Percentiles rank a stretch among this genome's conserved stretches.
Conservation (phyloP, 805 yeast genomes). For the Nakazawaea pomicola region DNA sequence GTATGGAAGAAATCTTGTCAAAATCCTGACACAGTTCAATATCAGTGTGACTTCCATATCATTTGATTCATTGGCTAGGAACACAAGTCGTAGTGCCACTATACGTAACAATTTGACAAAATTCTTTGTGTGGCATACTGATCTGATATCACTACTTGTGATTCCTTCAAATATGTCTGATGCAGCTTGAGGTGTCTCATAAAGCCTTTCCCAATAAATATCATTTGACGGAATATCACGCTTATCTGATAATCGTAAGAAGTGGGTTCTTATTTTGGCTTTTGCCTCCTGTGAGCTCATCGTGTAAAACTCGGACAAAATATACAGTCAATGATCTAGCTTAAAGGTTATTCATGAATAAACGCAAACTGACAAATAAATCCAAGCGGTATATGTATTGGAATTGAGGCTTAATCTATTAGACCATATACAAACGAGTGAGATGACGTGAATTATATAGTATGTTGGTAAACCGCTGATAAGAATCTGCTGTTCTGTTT, state of each 20-base stretch:
- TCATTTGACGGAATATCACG: slow-evolving; percentile 29
- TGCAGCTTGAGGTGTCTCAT: slow-evolving; percentile 45
- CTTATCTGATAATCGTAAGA: slow-evolving; percentile 51
- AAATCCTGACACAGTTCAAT: slow-evolving; percentile 57
- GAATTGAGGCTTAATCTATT: too few relatives aligned
- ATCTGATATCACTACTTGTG: slow-evolving; percentile 51
- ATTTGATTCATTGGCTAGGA: slow-evolving; percentile 7
- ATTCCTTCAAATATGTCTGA: slow-evolving; percentile 56
- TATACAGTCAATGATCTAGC: too few relatives aligned
- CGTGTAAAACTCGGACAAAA: too few relatives aligned
- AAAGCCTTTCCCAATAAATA: slow-evolving; percentile 38
- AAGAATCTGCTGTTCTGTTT: too few relatives aligned
- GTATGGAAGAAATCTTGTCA: slow-evolving; percentile 64
- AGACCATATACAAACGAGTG: too few relatives aligned
- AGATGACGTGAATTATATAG: too few relatives aligned
- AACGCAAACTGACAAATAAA: too few relatives aligned
- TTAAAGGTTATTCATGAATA: too few relatives aligned
- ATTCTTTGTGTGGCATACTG: slow-evolving; percentile 58
- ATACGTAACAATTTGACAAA: slow-evolving; percentile 48
- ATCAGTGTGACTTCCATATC: slow-evolving; percentile 21
- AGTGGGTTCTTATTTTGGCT: slow-evolving; percentile 52
- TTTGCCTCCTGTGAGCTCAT: slow-evolving; percentile 81
- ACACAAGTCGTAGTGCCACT: slow-evolving; percentile 29
- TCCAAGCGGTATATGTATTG: too few relatives aligned
- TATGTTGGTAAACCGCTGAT: too few relatives aligned